Evolutionary conservation across 208 protist species (phyloP), one percentile per base, ranked within the genome.

Genomic region (Herpetomonas muscarum): DNA sequence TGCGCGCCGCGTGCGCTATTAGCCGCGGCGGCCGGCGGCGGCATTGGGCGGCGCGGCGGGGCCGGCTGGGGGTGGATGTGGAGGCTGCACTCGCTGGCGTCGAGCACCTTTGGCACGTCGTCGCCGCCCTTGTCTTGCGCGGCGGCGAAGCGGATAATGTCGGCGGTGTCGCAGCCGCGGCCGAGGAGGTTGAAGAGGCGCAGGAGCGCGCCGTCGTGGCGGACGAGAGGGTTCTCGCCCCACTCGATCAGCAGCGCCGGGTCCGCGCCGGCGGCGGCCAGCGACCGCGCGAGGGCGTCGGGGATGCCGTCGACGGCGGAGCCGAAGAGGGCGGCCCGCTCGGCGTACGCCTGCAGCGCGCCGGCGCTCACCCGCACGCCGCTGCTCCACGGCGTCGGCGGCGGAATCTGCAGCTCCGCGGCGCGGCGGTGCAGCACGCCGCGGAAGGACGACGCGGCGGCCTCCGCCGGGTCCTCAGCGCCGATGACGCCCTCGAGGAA

Each of bases 381-480:
- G 63, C 87, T 88, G 68, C 86, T 72, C 41, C 79, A 51, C 13
- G 61, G 60, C 44, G 74, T 74, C 0, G 80, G 85, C 48, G 56
- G 47, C 9, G 32, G 52, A 49, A 22, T 55, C 54, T 86, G 71
- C 12, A 62, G 75, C 32, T 83, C 51, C 28, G 21, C 60, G 41
- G 53, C 21, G 68, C 73, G 86, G 13, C 61, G 24, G 7, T 46
- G n/a, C 60, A 76, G 64, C 22, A 90, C 17, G 5, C 56, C 61
- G 19, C 81, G 62, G 19, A 90, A 51, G 1, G 72, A 79, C 21
- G 47, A 56, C 12, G 37, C 29, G 15, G 24, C 13, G 2, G 74
- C 67, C 1, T 30, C 41, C 2, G 60, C 63, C 1, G 81, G 81
- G 61, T 89, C 72, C 6, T 62, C 63, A 21, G 65, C 48, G 36